A percentile compares a stretch with the other conserved stretches of the same genome.
These are phyloP conservation scores for Protoeuglena noctilucae DNA, from an alignment of 139 green algal genomes.

Conservation along the genomic window DNA sequence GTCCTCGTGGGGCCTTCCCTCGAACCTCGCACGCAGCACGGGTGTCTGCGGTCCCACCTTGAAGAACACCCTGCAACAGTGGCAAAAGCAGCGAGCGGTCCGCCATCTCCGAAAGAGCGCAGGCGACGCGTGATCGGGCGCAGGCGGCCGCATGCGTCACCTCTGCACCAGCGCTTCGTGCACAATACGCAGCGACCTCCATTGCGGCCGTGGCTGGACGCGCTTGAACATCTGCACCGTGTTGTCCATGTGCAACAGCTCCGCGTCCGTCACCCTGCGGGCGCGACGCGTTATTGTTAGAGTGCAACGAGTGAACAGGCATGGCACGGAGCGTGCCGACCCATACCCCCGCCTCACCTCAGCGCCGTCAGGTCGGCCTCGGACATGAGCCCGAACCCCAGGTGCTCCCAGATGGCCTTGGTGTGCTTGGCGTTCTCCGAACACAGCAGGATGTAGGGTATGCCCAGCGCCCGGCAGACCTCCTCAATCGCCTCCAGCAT, in stretches of 20 bases:
- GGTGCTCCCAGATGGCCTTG: constrained; percentile 51
- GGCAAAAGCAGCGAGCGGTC: too few species aligned
- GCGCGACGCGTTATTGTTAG: too few species aligned
- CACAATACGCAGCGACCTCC: constrained; percentile 37
- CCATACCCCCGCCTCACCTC: constrained; percentile 7
- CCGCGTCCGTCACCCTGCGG: constrained; percentile 47
- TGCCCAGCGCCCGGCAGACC: constrained; percentile 26
- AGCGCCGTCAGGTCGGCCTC: constrained; percentile 48
- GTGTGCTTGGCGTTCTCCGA: constrained; percentile 37
- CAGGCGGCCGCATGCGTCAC: too few species aligned
- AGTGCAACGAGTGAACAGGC: too few species aligned
- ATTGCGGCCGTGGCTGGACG: constrained; percentile 24
- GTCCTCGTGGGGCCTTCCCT: too few species aligned
- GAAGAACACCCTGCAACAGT: too few species aligned
- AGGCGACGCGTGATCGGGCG: too few species aligned
- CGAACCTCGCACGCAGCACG: too few species aligned
- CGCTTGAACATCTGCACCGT: constrained; percentile 77
- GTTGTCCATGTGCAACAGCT: constrained; percentile 86
- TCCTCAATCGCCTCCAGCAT: constrained; percentile 73
- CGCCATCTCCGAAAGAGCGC: too few species aligned
- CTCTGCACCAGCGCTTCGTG: constrained; percentile 43
- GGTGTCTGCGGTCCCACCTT: too few species aligned
- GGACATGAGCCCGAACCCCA: constrained; percentile 57
- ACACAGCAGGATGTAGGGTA: constrained; percentile 36
- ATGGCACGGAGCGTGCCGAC: neutral